Evolutionary conservation across 169 alveolate genomes (phyloP), one percentile per base, ranked within the genome.

Genomic region (Plasmodium coatneyi): DNA sequence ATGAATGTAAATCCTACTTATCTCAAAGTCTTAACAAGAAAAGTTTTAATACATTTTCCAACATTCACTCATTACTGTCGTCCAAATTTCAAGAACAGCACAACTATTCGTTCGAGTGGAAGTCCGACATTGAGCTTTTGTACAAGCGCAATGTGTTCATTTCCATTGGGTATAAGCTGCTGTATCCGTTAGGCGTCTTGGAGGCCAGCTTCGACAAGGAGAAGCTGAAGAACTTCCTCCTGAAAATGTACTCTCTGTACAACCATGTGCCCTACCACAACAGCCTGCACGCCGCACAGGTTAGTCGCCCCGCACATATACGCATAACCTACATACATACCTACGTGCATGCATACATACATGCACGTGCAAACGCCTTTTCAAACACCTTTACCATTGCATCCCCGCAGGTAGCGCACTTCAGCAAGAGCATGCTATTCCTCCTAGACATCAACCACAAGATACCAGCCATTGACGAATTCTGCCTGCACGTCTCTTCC

Each of bases 401-500:
- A 19, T 19, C 30, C 82, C 43, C 79, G 3, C 19, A 86, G 93
- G 93, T 86, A 1, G 93, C 93, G 6, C 93, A 86, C 30, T 86
- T 86, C 60, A 86, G 86, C 81, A 86, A 86, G 32, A 86, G 93
- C 66, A 86, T 86, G 93, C 83, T 86, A 41, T 86, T 86, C 49
- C 32, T 86, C 46, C 71, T 86, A 6, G 93, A 86, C 30, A 74
- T 86, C 7, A 86, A 86, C 41, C 86, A 76, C 25, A 86, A 86
- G 60, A 86, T 86, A 52, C 80, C 93, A 7, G 93, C 82, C 4
- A 76, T 86, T 32, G 93, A 86, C 19, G 93, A 86, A 22, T 86
- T 86, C 46, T 86, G 93, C 34, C 36, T 86, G 30, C 93, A 86
- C 43, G 84, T 86, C 32, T 72, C 93, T 28, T 86, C 99, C 2